Conservation (phyloP, 1,139 yeast genomes). For the Eremothecium cymbalariae region DNA sequence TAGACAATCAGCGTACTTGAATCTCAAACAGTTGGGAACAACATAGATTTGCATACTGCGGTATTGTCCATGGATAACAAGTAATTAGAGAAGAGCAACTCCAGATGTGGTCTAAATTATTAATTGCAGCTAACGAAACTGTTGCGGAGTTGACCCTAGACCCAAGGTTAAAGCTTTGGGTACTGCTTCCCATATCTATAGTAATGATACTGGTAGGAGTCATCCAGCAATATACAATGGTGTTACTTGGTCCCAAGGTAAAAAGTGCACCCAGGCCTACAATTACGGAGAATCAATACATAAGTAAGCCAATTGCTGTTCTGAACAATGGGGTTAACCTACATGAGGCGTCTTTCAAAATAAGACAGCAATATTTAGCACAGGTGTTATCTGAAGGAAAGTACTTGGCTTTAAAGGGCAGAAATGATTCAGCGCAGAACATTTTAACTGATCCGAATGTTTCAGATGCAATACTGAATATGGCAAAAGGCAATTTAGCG, state of each 20-base stretch:
- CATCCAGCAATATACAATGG: constrained; percentile 60
- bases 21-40: too few relatives aligned
- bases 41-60: too few relatives aligned
- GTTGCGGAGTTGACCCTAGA: constrained; percentile 59
- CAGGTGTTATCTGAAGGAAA: constrained; percentile 25
- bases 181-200: constrained; percentile 74
- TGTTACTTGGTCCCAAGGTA: constrained; percentile 50
- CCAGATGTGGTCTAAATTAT: too few relatives aligned
- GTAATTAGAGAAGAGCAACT: too few relatives aligned
- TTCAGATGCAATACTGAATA: constrained; percentile 67
- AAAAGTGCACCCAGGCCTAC: constrained; percentile 46
- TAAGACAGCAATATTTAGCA: constrained; percentile 26
- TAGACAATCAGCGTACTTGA: too few relatives aligned
- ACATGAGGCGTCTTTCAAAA: constrained; percentile 29
- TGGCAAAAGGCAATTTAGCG: constrained; percentile 75
- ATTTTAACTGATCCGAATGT: constrained; percentile 65
- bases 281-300: constrained; percentile 50
- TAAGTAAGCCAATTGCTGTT: constrained; percentile 50
- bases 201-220: constrained; percentile 92
- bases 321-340: constrained; percentile 47
- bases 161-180: constrained; percentile 84
- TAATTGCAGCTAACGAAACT: too few relatives aligned
- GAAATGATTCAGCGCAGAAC: constrained; percentile 43
- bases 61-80: too few relatives aligned
- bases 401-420: constrained; percentile 31